Percentiles rank a stretch among this genome's conserved stretches.
These are phyloP conservation scores for Hericium rajendrae DNA, from an alignment of 768 basidiomycete species.

Conservation along the genomic window DNA sequence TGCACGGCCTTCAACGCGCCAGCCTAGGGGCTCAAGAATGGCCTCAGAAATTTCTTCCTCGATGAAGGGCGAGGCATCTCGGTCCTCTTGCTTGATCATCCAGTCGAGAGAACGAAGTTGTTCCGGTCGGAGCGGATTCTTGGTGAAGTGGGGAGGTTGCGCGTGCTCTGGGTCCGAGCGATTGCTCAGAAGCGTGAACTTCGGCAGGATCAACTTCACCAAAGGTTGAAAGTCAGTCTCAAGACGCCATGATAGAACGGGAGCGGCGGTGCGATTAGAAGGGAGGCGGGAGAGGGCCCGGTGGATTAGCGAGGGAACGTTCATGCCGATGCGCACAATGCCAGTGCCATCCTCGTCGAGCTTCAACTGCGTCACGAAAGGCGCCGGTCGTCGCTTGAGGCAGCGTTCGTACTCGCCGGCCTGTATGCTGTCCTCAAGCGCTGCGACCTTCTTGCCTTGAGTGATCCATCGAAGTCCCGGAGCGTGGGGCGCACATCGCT, in stretches of 20 bases:
- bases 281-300: constrained; percentile 80
- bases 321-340: constrained; percentile 75
- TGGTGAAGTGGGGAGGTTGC: constrained; percentile 75
- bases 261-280: constrained; percentile 30
- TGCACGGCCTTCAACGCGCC: constrained; percentile 91
- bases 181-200: constrained; percentile 71
- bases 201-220: constrained; percentile 46
- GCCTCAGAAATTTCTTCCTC: constrained; percentile 96
- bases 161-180: constrained; percentile 54
- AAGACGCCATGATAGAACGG: constrained; percentile 67
- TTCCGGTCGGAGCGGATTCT: constrained; percentile 60
- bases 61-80: constrained; percentile 58
- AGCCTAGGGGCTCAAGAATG: constrained; percentile 74
- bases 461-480: constrained; percentile 73
- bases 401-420: constrained; percentile 86
- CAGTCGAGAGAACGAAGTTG: constrained; percentile 86
- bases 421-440: constrained; percentile 76
- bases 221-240: constrained; percentile 67
- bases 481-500: constrained; percentile 71
- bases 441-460: constrained; percentile 43
- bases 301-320: constrained; percentile 79
- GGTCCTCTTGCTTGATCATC: constrained; percentile 80
- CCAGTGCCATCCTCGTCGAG: constrained; percentile 54
- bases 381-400: constrained; percentile 75
- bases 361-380: constrained; percentile 80